phyloP scores from a whole-genome alignment of 805 yeast genomes.

The Saccharomycopsis babjevae region DNA sequence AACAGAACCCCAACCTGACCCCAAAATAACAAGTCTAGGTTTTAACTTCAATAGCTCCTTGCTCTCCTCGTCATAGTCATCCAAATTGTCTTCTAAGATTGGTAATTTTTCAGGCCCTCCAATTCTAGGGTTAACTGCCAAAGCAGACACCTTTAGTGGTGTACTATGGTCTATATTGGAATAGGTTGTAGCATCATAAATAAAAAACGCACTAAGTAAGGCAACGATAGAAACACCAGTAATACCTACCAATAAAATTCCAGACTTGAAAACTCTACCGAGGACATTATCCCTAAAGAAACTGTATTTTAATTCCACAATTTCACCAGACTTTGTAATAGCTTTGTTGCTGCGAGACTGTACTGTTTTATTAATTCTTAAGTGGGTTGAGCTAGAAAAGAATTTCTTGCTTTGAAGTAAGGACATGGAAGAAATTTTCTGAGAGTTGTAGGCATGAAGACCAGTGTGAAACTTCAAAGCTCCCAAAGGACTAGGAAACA shows the following conservation, averaged over 20 bases:
- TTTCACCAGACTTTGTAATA: slow-evolving; percentile 11
- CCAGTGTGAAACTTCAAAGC: background rate
- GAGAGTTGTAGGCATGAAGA: background rate
- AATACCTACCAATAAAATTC: slow-evolving; percentile 32
- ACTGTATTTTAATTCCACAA: slow-evolving; percentile 14
- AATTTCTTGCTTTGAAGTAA: background rate
- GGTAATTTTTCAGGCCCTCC: slow-evolving; percentile 73
- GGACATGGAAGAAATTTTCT: background rate
- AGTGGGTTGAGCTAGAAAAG: background rate
- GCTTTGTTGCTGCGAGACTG: slow-evolving; percentile 1
- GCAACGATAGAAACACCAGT: slow-evolving; percentile 34
- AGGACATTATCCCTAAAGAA: slow-evolving; percentile 23
- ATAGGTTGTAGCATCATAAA: slow-evolving; percentile 63
- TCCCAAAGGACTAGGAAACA: background rate
- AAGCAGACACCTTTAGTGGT: slow-evolving; percentile 36
- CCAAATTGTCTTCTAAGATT: slow-evolving; percentile 44
- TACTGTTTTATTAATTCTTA: background rate
- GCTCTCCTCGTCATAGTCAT: slow-evolving; percentile 43
- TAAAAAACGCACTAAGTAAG: slow-evolving; percentile 40
- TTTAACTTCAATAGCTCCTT: slow-evolving; percentile 36
- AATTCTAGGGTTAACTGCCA: slow-evolving; percentile 42
- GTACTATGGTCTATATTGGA: slow-evolving; percentile 31
- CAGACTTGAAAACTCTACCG: slow-evolving; percentile 27
- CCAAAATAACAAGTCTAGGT: slow-evolving; percentile 51
- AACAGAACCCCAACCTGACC: slow-evolving; percentile 67